Percentiles rank a stretch among this genome's conserved stretches.
Evolutionary conservation across 768 basidiomycete genomes (phyloP).

Genomic region (Auricularia sp.): DNA sequence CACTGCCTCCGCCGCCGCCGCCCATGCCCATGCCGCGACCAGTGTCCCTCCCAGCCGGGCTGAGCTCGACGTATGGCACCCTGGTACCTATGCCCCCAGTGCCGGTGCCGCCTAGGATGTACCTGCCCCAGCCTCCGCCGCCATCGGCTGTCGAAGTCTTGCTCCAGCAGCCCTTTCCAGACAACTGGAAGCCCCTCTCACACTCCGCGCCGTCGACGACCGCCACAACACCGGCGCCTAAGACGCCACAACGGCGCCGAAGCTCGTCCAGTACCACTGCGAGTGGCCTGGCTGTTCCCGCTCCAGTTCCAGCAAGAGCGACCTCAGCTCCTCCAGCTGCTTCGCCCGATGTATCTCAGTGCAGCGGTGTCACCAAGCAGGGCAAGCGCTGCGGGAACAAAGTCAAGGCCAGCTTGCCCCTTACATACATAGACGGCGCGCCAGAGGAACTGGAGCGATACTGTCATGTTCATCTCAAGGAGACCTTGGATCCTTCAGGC

Average conservation of each 20-base stretch:
- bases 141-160: background rate
- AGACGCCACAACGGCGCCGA: background rate
- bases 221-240: background rate
- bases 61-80: background rate
- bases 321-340: background rate
- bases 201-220: background rate
- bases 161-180: background rate
- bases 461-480: constrained; percentile 57
- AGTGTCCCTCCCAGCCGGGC: background rate
- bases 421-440: constrained; percentile 22
- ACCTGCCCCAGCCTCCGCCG: background rate
- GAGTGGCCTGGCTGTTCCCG: background rate
- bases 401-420: constrained; percentile 36
- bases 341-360: constrained; percentile 31
- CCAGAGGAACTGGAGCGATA: constrained; percentile 35
- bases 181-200: background rate
- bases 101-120: background rate
- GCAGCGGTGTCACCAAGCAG: constrained; percentile 54
- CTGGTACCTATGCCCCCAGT: background rate
- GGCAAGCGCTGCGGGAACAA: constrained; percentile 52
- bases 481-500: constrained; percentile 41
- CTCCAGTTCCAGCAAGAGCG: background rate
- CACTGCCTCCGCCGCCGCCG: background rate
- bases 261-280: background rate
- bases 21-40: background rate